These are phyloP conservation scores for Trichoderma sp. DNA, from an alignment of 2,329 filamentous ascomycete species.

Conservation along the genomic window DNA sequence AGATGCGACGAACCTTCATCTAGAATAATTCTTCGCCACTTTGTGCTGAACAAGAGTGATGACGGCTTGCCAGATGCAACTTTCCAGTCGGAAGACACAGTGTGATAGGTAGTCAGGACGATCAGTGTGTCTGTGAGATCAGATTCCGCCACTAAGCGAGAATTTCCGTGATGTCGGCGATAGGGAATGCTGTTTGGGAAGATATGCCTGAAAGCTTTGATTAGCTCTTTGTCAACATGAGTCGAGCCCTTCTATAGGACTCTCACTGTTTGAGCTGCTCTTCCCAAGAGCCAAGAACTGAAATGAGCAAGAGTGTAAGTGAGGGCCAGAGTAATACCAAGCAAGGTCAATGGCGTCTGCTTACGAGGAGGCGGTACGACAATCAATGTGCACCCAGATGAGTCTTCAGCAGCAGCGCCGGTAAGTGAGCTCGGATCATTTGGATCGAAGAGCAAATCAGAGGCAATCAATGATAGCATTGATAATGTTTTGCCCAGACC, in stretches of 20 bases:
- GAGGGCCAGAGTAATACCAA: no score
- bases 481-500: constrained; percentile 49
- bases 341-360: neutral
- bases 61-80: neutral
- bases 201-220: neutral
- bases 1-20: neutral
- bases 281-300: neutral
- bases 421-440: neutral
- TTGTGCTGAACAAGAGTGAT: neutral
- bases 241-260: no score
- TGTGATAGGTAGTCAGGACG: neutral
- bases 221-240: no score
- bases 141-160: neutral
- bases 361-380: neutral
- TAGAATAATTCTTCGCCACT: neutral
- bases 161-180: neutral
- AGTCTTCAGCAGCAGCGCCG: neutral
- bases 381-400: neutral
- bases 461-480: constrained; percentile 45
- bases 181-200: neutral
- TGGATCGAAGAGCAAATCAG: constrained; percentile 20
- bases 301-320: neutral
- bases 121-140: neutral
- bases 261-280: neutral
- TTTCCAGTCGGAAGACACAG: neutral